Evolutionary conservation across 805 yeast species (phyloP).

Genomic region (Metschnikowia cerradonensis): DNA sequence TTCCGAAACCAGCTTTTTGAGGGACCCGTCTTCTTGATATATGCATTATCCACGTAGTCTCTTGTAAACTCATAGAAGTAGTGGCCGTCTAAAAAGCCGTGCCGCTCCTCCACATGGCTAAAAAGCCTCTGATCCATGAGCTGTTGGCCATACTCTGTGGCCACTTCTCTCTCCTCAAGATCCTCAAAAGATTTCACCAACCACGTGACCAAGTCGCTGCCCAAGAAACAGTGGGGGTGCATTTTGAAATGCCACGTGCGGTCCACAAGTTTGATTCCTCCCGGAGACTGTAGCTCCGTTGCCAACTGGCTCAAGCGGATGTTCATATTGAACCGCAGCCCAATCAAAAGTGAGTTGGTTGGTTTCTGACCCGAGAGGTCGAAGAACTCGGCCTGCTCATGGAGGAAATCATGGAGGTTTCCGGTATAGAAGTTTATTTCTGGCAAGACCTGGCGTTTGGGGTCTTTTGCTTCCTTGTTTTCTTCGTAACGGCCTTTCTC

Average conservation of each 20-base stretch:
- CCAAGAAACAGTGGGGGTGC: constrained; percentile 75
- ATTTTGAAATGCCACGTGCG: constrained; percentile 88
- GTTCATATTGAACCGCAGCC: constrained; percentile 43
- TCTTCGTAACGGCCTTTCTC: constrained; percentile 50
- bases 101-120: constrained; percentile 78
- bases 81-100: constrained; percentile 86
- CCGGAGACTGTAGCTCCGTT: constrained; percentile 59
- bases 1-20: constrained; percentile 30
- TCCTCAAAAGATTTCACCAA: constrained; percentile 72
- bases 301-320: constrained; percentile 55
- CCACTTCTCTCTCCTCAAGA: constrained; percentile 77
- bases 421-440: constrained; percentile 89
- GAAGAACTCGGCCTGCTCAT: constrained; percentile 41
- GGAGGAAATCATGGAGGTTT: constrained; percentile 62
- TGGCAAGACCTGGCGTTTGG: constrained; percentile 47
- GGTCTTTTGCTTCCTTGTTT: constrained; percentile 20
- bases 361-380: constrained; percentile 36
- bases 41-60: constrained; percentile 43
- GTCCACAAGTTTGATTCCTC: constrained; percentile 63
- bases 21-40: constrained; percentile 16
- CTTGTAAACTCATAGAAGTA: constrained; percentile 74
- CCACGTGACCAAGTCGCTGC: constrained; percentile 86
- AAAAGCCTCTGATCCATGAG: constrained; percentile 71
- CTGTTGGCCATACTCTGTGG: constrained; percentile 71
- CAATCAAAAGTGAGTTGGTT: constrained; percentile 25